A percentile compares a stretch with the other conserved stretches of the same genome.
These are phyloP conservation scores for Lactarius hengduanensis DNA, from an alignment of 768 basidiomycete genomes.

Conservation along the genomic window DNA sequence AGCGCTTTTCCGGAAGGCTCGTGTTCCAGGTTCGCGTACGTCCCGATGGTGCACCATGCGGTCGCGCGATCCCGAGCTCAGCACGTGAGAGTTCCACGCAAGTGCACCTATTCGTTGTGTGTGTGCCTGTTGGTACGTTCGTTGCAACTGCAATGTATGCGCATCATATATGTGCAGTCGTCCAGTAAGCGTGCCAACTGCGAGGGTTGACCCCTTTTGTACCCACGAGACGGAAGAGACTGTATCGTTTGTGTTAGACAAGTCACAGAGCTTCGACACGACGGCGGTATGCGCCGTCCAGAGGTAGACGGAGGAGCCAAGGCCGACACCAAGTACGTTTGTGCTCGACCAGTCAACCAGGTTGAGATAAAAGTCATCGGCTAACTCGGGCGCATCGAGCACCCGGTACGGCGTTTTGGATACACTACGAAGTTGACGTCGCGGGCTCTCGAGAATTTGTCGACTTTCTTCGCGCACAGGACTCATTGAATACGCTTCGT, in stretches of 20 bases:
- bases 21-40: slow-evolving; percentile 64
- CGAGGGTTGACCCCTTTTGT: slow-evolving; percentile 85
- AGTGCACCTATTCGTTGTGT: slow-evolving; percentile 87
- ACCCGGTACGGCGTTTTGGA: slow-evolving; percentile 97
- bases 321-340: slow-evolving; percentile 91
- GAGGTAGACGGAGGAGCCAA: slow-evolving; percentile 90
- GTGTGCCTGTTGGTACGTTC: slow-evolving; percentile 86
- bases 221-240: slow-evolving; percentile 94
- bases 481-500: slow-evolving; percentile 86
- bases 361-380: slow-evolving; percentile 98
- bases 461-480: slow-evolving; percentile 86
- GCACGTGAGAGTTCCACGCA: slow-evolving; percentile 87
- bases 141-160: slow-evolving; percentile 63
- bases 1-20: slow-evolving; percentile 67
- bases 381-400: slow-evolving; percentile 93
- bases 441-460: slow-evolving; percentile 78
- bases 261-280: slow-evolving; percentile 89
- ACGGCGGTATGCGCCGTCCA: slow-evolving; percentile 95
- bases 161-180: slow-evolving; percentile 94
- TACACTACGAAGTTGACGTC: slow-evolving; percentile 76
- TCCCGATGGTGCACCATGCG: slow-evolving; percentile 90
- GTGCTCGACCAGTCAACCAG: slow-evolving; percentile 96
- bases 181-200: slow-evolving; percentile 90
- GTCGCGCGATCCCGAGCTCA: slow-evolving; percentile 91
- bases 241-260: slow-evolving; percentile 59